Evolutionary conservation across 305 asterid genomes (phyloP), one percentile per base, ranked within the genome.

Genomic region (Fraxinus nigra): DNA sequence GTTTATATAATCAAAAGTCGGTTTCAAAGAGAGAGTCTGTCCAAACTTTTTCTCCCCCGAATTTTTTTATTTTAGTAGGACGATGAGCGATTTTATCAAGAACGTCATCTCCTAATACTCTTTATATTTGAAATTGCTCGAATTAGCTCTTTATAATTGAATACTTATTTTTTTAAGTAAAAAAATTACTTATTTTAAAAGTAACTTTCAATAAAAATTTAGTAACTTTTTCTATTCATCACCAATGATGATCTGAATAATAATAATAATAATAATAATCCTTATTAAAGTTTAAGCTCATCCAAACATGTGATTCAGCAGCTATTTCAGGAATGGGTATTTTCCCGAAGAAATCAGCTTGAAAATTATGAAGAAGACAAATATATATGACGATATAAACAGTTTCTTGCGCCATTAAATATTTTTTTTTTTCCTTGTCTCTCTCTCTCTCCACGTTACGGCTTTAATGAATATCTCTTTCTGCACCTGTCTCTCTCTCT

Each of bases 401-500:
- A 40, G 51, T 40, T 40, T 11, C 51, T 48, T 43, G 51, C 51
- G 3, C n/a, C 16, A 43, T 43, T 43, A 43, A 43, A 40, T 40
- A 43, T 43, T 0, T 9, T 2, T 10, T 2, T 11, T 37, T 8
- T 7, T 4, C 33, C 33, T 30, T 30, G 0, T 30, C 48, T 38
- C 10, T 38, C 54, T 46, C 40, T 72, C 81, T 30, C 75, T 73
- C 6, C 56, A 72, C 48, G 51, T 72, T 28, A 20, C 20, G 77
- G 81, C 83, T 80, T 76, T 65, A 80, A 35, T 70, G 28, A 40
- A 65, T 76, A 67, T 33, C 48, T 38, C 61, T 54, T 48, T 26
- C 73, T 76, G 78, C 70, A 37, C 14, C 38, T 83, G 83, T 87
- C 83, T 80, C 76, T 79, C 81, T 87, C n/a, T 43, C 40, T 35